phyloP scores from a whole-genome alignment of 306 rosid species.

The Quillaja saponaria region DNA sequence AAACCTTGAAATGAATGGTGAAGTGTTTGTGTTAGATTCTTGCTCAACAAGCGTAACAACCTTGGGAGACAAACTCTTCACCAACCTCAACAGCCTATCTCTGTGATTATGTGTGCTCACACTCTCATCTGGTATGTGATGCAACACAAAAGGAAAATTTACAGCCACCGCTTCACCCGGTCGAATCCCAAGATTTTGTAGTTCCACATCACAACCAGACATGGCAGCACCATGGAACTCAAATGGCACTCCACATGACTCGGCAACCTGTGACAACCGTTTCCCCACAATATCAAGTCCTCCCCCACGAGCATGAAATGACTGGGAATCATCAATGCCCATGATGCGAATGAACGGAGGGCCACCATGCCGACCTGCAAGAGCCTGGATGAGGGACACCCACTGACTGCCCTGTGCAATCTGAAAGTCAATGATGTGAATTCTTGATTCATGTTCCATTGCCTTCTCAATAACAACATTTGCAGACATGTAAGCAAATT shows the following conservation, averaged over 20 bases:
- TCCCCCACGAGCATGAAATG: conserved; percentile 86
- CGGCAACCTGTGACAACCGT: conserved; percentile 46
- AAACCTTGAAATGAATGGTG: conserved; percentile 71
- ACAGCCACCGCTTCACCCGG: conserved; percentile 74
- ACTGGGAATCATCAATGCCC: conserved; percentile 84
- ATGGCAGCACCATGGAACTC: conserved; percentile 79
- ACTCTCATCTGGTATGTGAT: conserved; percentile 99
- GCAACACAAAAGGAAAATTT: conserved; percentile 73
- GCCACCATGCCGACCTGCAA: conserved; percentile 56
- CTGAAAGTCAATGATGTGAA: conserved; percentile 94
- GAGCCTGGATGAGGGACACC: conserved; percentile 58
- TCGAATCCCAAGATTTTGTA: conserved; percentile 44
- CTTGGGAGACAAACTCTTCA: conserved; percentile 76
- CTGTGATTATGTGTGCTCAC: conserved; percentile 85
- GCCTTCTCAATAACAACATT: conserved; percentile 69
- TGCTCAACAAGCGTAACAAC: conserved; percentile 85
- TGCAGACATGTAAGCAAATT: conserved; percentile 70
- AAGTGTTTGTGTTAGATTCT: conserved; percentile 96
- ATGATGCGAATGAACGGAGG: conserved; percentile 71
- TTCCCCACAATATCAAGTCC: conserved; percentile 74
- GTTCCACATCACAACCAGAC: conserved; percentile 66
- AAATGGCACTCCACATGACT: conserved; percentile 52
- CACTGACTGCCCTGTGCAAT: conserved; percentile 91
- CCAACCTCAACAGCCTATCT: conserved; percentile 74
- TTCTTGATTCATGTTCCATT: conserved; percentile 57